phyloP scores from a whole-genome alignment of 1,139 yeast genomes.

The Kluyveromyces marxianus region DNA sequence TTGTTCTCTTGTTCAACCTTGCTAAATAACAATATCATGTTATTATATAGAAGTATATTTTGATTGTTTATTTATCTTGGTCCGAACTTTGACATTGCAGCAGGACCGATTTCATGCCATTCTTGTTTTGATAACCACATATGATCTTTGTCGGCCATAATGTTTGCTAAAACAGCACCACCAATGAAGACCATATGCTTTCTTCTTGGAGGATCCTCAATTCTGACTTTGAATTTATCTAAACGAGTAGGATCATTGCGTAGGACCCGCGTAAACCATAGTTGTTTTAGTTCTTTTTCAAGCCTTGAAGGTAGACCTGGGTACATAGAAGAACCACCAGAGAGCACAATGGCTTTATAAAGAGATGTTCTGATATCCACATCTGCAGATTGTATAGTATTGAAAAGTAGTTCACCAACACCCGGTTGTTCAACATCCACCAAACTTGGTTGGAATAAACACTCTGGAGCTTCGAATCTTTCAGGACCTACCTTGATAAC shows the following conservation, averaged over 20 bases:
- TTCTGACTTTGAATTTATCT: slow-evolving; percentile 88
- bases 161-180: slow-evolving; percentile 96
- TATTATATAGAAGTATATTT: not conserved
- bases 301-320: slow-evolving; percentile 95
- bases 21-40: not conserved
- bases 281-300: slow-evolving; percentile 91
- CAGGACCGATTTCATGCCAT: slow-evolving; percentile 95
- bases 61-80: slow-evolving; percentile 49
- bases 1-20: no score
- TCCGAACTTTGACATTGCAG: slow-evolving; percentile 81
- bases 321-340: slow-evolving; percentile 98
- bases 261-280: slow-evolving; percentile 86
- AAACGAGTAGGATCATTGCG: slow-evolving; percentile 82
- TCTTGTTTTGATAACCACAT: slow-evolving; percentile 97
- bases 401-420: slow-evolving; percentile 84
- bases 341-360: slow-evolving; percentile 84
- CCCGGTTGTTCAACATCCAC: slow-evolving; percentile 99
- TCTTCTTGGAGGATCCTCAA: slow-evolving; percentile 98
- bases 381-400: slow-evolving; percentile 90
- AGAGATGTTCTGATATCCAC: slow-evolving; percentile 85
- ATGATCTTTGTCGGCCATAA: slow-evolving; percentile 96
- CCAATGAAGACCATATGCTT: slow-evolving; percentile 98
- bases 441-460: slow-evolving; percentile 91
- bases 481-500: slow-evolving; percentile 90
- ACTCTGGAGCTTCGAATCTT: slow-evolving; percentile 96